Base-by-base conservation (phyloP, 2,329 filamentous ascomycete species). In the Septoria petroselini region DNA sequence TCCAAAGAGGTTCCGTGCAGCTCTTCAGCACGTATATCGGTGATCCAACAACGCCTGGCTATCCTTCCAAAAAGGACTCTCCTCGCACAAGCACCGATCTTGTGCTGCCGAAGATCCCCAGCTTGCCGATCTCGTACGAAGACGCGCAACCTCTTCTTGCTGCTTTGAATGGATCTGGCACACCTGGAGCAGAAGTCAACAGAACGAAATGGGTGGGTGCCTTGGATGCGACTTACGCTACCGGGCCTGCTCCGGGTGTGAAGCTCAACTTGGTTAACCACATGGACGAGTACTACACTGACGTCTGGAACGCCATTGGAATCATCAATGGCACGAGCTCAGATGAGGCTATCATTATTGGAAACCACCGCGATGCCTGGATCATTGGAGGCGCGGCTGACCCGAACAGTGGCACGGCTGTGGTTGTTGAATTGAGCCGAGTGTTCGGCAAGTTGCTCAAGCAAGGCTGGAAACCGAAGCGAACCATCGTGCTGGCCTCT, bases 41-140 rank as follows among this genome's bases (percentile, higher is more conserved):
- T 45, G 76, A 91, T 63, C 88, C 88, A 38, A 89, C 88, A 1
- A 93, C 88, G 0, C 87, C 86, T 9, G 88, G 91, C 4, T 95
- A 94, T 63, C 85, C 89, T 2, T 95, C 88, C 0, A 90, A 90
- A 67, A 85, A 87, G 11, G 88, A 85, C 21, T 85, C 77, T 14
- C 85, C 86, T 12, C 81, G 90, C 27, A 76, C 81, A 45, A 82
- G 88, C 14, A 81, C 82, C 0, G 74, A 83, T 15, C 69, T 75
- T 6, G 76, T 78, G 3, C 86, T 82, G 18, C 86, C 90, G 0
- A 79, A 78, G 1, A 95, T 95, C 50, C 90, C 91, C 0, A 95
- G 90, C 1, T 73, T 95, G 5, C 90, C 90, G 2, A 86, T 95
- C 31, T 95, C 90, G 0, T 95, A 91, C 66, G 70, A 74, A 3